These are phyloP conservation scores for Pythium biforme DNA, from an alignment of 352 stramenopile genomes.

Conservation along the genomic window DNA sequence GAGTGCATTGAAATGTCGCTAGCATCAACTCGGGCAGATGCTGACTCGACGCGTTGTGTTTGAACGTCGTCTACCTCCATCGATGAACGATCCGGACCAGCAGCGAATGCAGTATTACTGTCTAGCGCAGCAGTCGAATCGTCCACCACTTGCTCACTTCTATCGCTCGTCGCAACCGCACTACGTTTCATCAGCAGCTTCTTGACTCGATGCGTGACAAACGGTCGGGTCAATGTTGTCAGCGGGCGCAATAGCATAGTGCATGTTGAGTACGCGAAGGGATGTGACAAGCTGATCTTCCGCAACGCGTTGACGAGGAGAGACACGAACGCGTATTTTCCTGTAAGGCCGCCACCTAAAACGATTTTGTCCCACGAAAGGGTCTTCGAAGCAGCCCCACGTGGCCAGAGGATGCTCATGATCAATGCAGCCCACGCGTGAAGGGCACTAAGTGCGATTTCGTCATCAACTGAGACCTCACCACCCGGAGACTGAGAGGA, in stretches of 20 bases:
- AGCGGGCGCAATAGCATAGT: constrained; percentile 80
- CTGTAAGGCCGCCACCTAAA: constrained; percentile 56
- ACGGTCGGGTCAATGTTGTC: constrained; percentile 75
- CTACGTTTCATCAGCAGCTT: constrained; percentile 61
- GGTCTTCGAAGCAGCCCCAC: constrained; percentile 61
- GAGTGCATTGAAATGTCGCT: constrained; percentile 74
- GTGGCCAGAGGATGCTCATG: constrained; percentile 87
- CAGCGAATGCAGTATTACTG: background rate
- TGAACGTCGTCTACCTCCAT: constrained; percentile 3
- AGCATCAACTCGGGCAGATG: constrained; percentile 18
- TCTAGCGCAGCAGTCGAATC: background rate
- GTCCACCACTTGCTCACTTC: background rate
- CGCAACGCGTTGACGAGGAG: constrained; percentile 73
- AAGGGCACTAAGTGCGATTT: constrained; percentile 68
- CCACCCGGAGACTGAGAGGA: background rate
- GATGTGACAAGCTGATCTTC: constrained; percentile 76
- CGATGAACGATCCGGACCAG: background rate
- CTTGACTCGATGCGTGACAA: constrained; percentile 71
- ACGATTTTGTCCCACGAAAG: constrained; percentile 84
- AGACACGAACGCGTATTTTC: constrained; percentile 76
- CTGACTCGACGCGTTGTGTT: background rate
- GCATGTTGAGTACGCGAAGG: constrained; percentile 70
- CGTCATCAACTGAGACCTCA: constrained; percentile 50
- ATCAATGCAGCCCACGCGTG: constrained; percentile 84
- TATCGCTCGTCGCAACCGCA: background rate